Evolutionary conservation across 2,329 filamentous ascomycete genomes (phyloP), one percentile per base, ranked within the genome.

Genomic region (Colletotrichum coccodes): DNA sequence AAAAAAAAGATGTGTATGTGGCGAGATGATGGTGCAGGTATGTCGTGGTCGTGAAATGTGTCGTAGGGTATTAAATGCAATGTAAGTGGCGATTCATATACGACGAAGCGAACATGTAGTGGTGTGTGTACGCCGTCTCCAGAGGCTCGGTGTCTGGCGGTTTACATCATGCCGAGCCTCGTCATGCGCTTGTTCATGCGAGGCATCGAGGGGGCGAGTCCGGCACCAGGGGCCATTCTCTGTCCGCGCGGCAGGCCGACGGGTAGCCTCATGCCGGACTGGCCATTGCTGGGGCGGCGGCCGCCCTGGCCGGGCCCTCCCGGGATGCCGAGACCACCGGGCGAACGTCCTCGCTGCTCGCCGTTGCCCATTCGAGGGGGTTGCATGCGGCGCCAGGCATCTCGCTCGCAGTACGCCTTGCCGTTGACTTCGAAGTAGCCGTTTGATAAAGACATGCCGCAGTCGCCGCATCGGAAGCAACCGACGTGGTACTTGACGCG

Each of bases 391-490:
- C 86, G 84, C 78, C 90, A 91, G 5, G 94, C 95, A 77, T 98
- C 94, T 50, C 91, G 89, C 79, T 98, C 95, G 79, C 95, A 99
- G 77, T 92, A 97, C 0, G 92, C 89, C 50, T 84, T 86, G 28
- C 93, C 93, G 46, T 89, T 90, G 73, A 97, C 91, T 78, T 98
- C 95, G 75, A 96, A 98, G 79, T 98, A 98, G 70, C 96, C 95
- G 50, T 95, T 91, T 23, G 88, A 87, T 14, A 98, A 85, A 3
- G 91, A 89, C 53, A 89, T 81, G 36, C 90, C 88, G 77, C 95
- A 98, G 73, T 94, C 91, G 50, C 87, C 86, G 77, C 96, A 98
- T 56, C 90, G 91, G 81, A 99, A 94, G 81, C 96, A 99, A 8
- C 88, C 85, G 0, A 94, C 89, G 78, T 99, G 96, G 79, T 94